Conservation (phyloP, 2,329 filamentous ascomycete genomes). For the Aspergillus clavatus region DNA sequence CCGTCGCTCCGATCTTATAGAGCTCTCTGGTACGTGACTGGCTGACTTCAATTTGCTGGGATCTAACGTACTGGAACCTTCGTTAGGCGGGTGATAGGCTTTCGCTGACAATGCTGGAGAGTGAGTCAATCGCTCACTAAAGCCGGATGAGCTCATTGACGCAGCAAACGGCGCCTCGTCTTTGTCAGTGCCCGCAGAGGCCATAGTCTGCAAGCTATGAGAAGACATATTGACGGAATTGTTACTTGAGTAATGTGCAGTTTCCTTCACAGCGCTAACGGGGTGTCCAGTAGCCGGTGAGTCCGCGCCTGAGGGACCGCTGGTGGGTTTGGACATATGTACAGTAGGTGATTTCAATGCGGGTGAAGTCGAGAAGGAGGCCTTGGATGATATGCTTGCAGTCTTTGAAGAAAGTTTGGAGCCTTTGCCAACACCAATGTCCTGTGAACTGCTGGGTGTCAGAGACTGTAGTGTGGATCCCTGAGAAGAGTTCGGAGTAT, state of each 20-base stretch:
- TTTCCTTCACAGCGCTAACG: constrained; percentile 35
- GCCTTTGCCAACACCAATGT: constrained; percentile 24
- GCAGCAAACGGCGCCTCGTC: constrained; percentile 27
- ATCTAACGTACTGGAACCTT: constrained; percentile 20
- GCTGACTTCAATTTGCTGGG: constrained; percentile 15
- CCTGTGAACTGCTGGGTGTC: constrained; percentile 26
- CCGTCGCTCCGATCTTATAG: constrained; percentile 26
- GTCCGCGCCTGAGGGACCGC: constrained; percentile 36
- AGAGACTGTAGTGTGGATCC: constrained; percentile 38
- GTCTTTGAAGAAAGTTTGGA: constrained; percentile 41
- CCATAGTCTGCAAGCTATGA: constrained; percentile 27
- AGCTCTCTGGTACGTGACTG: constrained; percentile 19
- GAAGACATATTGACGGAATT: constrained; percentile 29
- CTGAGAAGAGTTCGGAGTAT: constrained; percentile 29
- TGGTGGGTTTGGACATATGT: constrained; percentile 32
- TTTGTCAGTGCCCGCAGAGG: constrained; percentile 25
- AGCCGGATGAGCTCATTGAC: constrained; percentile 28
- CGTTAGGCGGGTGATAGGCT: constrained; percentile 23
- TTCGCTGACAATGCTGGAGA: constrained; percentile 34
- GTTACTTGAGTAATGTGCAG: constrained; percentile 24
- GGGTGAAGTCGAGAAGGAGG: constrained; percentile 35
- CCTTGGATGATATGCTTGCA: constrained; percentile 40
- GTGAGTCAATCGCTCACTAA: constrained; percentile 25
- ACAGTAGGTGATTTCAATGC: constrained; percentile 36
- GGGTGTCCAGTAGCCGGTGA: constrained; percentile 45